Percentiles rank a stretch among this genome's conserved stretches.
Evolutionary conservation across 148 eudicot genomes (phyloP).

Genomic region (Heliamphora exappendiculata): DNA sequence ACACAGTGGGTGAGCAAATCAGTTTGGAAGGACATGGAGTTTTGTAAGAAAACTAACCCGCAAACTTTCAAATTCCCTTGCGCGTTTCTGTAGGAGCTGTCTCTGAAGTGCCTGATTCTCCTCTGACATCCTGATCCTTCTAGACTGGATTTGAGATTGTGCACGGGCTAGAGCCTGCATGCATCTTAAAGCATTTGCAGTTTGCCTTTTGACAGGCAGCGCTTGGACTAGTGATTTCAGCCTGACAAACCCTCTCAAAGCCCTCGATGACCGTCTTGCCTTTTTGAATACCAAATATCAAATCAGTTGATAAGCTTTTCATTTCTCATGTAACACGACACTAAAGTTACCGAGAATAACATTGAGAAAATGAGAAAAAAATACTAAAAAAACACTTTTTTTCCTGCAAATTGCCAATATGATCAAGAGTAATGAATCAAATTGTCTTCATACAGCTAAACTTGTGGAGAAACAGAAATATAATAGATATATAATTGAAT

Average conservation of each 20-base stretch:
- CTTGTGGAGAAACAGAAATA: not conserved
- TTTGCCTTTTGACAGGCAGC: slow-evolving; percentile 57
- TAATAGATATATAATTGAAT: not conserved
- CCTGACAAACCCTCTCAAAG: slow-evolving; percentile 69
- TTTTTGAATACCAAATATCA: slow-evolving; percentile 9
- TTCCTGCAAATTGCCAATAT: not conserved
- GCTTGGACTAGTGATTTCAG: slow-evolving; percentile 62
- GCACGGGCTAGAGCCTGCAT: slow-evolving; percentile 85
- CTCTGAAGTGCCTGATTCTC: slow-evolving; percentile 71
- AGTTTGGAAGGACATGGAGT: not conserved
- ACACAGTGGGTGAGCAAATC: not conserved
- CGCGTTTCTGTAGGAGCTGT: slow-evolving; percentile 65
- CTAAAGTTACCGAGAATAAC: not conserved
- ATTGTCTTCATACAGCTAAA: not conserved
- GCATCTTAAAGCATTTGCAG: slow-evolving; percentile 59
- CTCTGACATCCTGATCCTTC: slow-evolving; percentile 69
- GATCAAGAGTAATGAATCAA: not conserved
- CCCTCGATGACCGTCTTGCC: slow-evolving; percentile 75
- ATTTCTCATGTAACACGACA: not conserved
- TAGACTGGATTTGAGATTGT: slow-evolving; percentile 63
- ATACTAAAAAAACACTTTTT: not conserved
- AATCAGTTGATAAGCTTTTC: not conserved
- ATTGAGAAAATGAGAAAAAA: not conserved
- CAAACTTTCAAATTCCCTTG: slow-evolving; percentile 55
- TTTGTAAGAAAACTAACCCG: slow-evolving; percentile 30